phyloP scores from a whole-genome alignment of 2,329 filamentous ascomycete species.

The Aaosphaeria pasadenensis region DNA sequence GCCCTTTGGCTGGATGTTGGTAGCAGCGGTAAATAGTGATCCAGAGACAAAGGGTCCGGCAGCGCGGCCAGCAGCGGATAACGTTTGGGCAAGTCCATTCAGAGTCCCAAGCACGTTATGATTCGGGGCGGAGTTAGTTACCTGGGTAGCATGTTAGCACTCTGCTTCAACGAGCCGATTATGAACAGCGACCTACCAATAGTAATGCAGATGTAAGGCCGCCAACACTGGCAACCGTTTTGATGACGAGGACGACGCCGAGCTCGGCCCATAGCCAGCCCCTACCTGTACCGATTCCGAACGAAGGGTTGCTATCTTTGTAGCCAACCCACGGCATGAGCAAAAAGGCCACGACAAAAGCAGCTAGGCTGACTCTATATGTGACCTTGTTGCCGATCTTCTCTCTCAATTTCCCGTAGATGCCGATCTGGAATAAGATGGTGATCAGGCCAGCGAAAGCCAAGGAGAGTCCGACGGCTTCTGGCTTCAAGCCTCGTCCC shows the following conservation, averaged over 20 bases:
- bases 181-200: conserved; percentile 57
- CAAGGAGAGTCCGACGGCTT: conserved; percentile 80
- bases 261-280: conserved; percentile 76
- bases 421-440: conserved; percentile 83
- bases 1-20: conserved; percentile 71
- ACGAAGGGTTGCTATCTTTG: conserved; percentile 52
- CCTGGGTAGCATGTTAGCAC: conserved; percentile 49
- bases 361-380: conserved; percentile 74
- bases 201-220: conserved; percentile 86
- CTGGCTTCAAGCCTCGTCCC: conserved; percentile 71
- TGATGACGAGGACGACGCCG: conserved; percentile 76
- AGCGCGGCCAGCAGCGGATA: conserved; percentile 86
- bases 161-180: too few species aligned
- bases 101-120: conserved; percentile 82
- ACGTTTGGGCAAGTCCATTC: conserved; percentile 89
- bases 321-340: conserved; percentile 91
- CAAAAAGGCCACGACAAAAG: conserved; percentile 78
- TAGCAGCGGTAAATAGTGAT: conserved; percentile 77
- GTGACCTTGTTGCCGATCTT: conserved; percentile 81
- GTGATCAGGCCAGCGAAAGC: conserved; percentile 82
- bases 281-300: conserved; percentile 59
- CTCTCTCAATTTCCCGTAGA: conserved; percentile 76
- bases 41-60: conserved; percentile 87
- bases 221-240: conserved; percentile 86
- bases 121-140: conserved; percentile 89